Evolutionary conservation across 2,329 filamentous ascomycete genomes (phyloP), one percentile per base, ranked within the genome.

Genomic region (Calonectria honghensis): DNA sequence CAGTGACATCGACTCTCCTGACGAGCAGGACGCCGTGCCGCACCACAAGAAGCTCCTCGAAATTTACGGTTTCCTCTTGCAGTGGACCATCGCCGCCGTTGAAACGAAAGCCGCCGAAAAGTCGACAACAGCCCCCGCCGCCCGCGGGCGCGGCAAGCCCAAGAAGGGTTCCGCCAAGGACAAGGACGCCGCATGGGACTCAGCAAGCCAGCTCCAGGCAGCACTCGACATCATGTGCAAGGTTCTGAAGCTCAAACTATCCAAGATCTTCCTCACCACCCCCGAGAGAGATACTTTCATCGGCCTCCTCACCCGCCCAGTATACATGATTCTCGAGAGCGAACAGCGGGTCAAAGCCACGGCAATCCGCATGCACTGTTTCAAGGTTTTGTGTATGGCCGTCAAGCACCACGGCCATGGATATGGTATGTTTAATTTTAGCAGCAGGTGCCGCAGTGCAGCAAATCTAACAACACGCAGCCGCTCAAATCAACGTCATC

Each of bases 321-420:
- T 98, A 14, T 99, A 98, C 85, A 92, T 98, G 85, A 91, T 99
- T 31, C 89, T 99, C 52, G 97, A 99, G 86, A 98, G 94, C 84
- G 97, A 99, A 85, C 93, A 96, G 82, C 92, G 97, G 75, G 94
- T 96, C 77, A 99, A 98, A 88, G 94, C 91, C 81, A 97, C 93
- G 32, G 89, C 94, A 6, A 96, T 98, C 75, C 93, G 96, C 63
- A 98, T 98, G 95, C 96, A 98, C 86, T 95, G 94, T 72, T 99
- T 98, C 89, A 98, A 98, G 85, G 96, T 98, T 27, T 88, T 99
- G 10, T 99, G 97, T 83, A 95, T 98, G 79, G 96, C 97, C 45
- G 93, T 99, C 74, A 99, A 99, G 87, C 96, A 98, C 82, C 97
- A 99, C 83, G 97, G 97, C 2, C 97, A 99, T 85, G 97, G 94